Evolutionary conservation across 129 eudicot species (phyloP).

Genomic region (Apium graveolens): DNA sequence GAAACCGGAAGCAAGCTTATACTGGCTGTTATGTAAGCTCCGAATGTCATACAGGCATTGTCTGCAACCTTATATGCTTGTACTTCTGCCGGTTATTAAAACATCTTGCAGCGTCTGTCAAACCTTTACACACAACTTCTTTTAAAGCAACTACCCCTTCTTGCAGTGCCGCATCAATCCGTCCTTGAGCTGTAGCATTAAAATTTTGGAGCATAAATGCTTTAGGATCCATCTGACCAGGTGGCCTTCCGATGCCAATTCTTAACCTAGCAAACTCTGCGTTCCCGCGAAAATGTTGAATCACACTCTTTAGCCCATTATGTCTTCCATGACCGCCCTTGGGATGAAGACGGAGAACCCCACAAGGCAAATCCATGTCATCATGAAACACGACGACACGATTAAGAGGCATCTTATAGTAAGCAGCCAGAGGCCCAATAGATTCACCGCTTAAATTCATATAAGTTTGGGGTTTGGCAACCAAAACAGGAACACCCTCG

Average conservation of each 20-base stretch:
- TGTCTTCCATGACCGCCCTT: constrained; percentile 81
- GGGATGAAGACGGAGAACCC: constrained; percentile 79
- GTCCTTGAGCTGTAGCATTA: constrained; percentile 66
- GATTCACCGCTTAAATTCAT: constrained; percentile 94
- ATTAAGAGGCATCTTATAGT: constrained; percentile 81
- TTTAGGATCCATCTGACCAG: constrained; percentile 98
- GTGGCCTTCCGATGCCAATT: constrained; percentile 93
- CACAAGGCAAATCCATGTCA: constrained; percentile 89
- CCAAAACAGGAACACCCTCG: constrained; percentile 61
- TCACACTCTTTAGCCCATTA: constrained; percentile 85
- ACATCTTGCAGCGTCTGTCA: constrained; percentile 44
- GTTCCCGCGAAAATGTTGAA: constrained; percentile 68
- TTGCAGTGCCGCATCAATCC: constrained; percentile 64
- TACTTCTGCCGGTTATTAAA: constrained; percentile 73
- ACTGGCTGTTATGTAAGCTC: background rate
- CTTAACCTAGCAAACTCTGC: constrained; percentile 69
- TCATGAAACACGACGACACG: constrained; percentile 82
- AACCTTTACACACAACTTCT: constrained; percentile 50
- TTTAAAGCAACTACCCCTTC: constrained; percentile 58
- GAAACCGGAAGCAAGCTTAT: background rate
- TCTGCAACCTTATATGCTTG: constrained; percentile 69
- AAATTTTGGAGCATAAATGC: constrained; percentile 95
- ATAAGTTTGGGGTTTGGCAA: constrained; percentile 91
- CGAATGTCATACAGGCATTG: constrained; percentile 22
- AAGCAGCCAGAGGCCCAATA: constrained; percentile 83